Evolutionary conservation across 345 rosid species (phyloP), one percentile per base, ranked within the genome.

Genomic region (Cardiospermum halicacabum): DNA sequence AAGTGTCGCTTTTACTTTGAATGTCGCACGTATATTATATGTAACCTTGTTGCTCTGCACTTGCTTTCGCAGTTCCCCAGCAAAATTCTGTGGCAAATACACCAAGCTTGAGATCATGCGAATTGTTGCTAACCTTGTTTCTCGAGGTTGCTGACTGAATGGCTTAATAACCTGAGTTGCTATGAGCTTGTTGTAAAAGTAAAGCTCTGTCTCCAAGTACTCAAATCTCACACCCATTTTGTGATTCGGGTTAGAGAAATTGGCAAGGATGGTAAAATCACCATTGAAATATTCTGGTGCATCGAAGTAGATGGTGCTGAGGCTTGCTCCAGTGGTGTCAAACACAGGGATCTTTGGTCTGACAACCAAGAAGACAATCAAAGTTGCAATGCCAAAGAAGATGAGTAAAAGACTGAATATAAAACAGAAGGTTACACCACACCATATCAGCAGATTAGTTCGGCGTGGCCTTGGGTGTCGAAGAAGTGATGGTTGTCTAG

Each of bases 261-360:
- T 88, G 15, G 82, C 84, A 2, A 81, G 75, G 71, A 89, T 72
- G 68, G 80, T 72, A 61, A 93, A 65, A 51, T 93, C 91, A 2
- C 96, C 95, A 0, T 88, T 93, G 82, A 93, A 85, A 74, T 81
- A 88, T 65, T 78, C 88, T 0, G 91, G 92, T 3, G 97, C 80
- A 59, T 86, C 96, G 30, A 93, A 86, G 89, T 81, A 84, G 74
- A 90, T 71, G 43, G 70, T 78, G 74, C 74, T 93, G 75, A 93
- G 92, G 51, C 66, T 82, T 39, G 92, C 97, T 11, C 77, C 77
- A 0, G 92, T 76, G 59, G 82, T 84, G 74, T 93, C 98, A 45
- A 90, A 93, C 43, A 63, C 56, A 13, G 98, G 97, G 47, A 48
- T 78, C 72, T 74, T 84, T 10, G 98, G 97, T 64, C 69, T 93